Evolutionary conservation across 2,329 filamentous ascomycete species (phyloP), one percentile per base, ranked within the genome.

Genomic region (Chrysosphaeria jannelii): DNA sequence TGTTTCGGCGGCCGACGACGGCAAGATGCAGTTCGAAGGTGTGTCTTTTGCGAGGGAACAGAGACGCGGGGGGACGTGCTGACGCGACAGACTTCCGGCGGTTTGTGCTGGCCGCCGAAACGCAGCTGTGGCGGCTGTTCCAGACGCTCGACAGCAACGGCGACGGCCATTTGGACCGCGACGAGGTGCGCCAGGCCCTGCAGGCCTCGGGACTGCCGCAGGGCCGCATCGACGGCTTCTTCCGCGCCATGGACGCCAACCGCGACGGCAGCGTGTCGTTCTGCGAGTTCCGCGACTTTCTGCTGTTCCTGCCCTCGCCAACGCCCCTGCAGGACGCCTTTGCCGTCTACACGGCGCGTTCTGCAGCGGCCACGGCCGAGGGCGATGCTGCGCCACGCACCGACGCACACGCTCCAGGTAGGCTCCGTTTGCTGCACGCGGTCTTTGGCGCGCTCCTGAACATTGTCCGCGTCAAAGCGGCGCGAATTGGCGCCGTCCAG

Each of bases 271-370:
- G 50, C 31, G 89, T 93, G 34, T 78, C 57, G 30, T 93, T 89
- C 45, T 66, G 76, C 33, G 85, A 97, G 55, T 93, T 85, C 85
- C 68, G 81, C 43, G 70, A 93, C 45, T 97, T 93, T 43, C 57
- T 93, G 13, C 61, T 93, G 21, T 93, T 93, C 45, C 70, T 93
- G 48, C 64, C 64, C 11, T 49, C 49, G 53, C 38, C 47, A 29
- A 63, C 70, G 13, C 68, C 70, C 32, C 57, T 97, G 21, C 64
- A 67, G 39, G 66, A 74, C 25, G 71, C 91, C 26, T 53, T 91
- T 35, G 79, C 75, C 24, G 93, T 88, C 46, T 97, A 90, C 45
- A 68, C 72, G 28, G 70, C 76, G 23, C 74, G 81, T 34, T 66
- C 16, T 18, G 16, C 16, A 7, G 66, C 74, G 25, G 71, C 91